Conservation (phyloP, 768 basidiomycete species). For the Lanmaoa pseudosensibilis region DNA sequence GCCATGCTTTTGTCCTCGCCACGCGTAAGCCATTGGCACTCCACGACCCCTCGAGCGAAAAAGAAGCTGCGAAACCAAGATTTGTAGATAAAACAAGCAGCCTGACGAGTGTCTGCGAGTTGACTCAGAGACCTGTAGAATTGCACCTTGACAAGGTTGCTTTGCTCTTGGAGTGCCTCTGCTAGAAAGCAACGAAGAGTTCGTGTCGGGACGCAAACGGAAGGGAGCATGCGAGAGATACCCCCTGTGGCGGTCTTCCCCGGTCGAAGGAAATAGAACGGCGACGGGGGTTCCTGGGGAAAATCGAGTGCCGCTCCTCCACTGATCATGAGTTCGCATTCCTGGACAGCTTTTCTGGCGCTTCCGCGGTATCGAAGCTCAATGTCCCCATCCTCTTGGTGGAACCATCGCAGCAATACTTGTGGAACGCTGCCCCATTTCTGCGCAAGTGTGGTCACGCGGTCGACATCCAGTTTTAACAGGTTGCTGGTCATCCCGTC, state of each 20-base stretch:
- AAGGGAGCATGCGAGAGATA: fast-evolving
- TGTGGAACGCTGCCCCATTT: too few relatives aligned
- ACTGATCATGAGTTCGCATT: not conserved
- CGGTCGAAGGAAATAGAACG: not conserved
- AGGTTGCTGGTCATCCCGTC: not conserved
- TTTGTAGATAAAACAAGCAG: not conserved
- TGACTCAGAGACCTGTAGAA: not conserved
- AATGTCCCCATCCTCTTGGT: too few relatives aligned
- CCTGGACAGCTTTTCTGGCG: fast-evolving
- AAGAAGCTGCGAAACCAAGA: not conserved
- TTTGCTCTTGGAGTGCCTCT: not conserved
- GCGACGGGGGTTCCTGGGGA: not conserved
- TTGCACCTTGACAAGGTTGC: not conserved
- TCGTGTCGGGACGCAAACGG: not conserved
- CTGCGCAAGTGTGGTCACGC: too few relatives aligned
- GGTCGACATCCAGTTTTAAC: not conserved
- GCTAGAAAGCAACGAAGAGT: not conserved
- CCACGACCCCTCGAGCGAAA: not conserved
- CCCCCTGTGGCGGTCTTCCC: fast-evolving
- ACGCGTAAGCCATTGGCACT: too few relatives aligned
- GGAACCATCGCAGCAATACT: too few relatives aligned
- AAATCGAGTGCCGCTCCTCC: not conserved
- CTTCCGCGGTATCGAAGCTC: not conserved
- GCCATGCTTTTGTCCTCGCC: too few relatives aligned
- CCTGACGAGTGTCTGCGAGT: too few relatives aligned